These are phyloP conservation scores for Blepharisma japonicum DNA, from an alignment of 73 alveolate species.

Conservation along the genomic window DNA sequence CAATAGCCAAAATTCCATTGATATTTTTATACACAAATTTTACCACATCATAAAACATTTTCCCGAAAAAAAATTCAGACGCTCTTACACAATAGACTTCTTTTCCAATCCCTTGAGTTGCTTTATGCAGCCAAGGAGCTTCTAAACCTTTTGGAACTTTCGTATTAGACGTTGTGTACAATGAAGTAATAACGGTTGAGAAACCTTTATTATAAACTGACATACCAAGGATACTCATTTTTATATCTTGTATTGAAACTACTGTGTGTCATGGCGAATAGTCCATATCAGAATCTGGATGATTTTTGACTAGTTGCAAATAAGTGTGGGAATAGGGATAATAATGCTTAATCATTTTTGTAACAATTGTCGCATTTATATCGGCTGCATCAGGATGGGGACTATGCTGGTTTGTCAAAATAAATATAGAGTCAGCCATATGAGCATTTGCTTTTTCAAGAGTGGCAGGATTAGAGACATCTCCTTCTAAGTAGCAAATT, in stretches of 20 bases:
- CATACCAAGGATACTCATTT: constrained; percentile 14
- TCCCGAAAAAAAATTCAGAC: neutral
- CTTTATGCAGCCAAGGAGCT: neutral
- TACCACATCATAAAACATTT: neutral
- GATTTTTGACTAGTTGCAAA: neutral
- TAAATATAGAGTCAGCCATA: constrained; percentile 9
- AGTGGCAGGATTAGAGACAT: neutral
- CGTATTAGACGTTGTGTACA: neutral
- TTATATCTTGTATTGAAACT: neutral
- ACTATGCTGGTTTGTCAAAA: neutral
- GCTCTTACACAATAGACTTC: constrained; percentile 7
- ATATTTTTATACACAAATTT: neutral
- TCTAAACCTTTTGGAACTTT: neutral
- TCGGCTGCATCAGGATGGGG: neutral
- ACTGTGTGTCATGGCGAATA: neutral
- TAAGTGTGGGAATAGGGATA: constrained; percentile 1
- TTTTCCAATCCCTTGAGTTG: neutral
- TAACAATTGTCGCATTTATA: neutral
- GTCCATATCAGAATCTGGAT: neutral
- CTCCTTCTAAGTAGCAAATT: constrained; percentile 17
- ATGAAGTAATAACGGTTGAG: constrained; percentile 9
- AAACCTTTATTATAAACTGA: constrained; percentile 13
- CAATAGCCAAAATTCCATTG: neutral
- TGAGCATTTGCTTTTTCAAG: constrained; percentile 15
- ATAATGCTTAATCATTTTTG: constrained; percentile 5